A percentile compares a stretch with the other conserved stretches of the same genome.
These are phyloP conservation scores for Barnettozyma californica DNA, from an alignment of 805 yeast species.

Conservation along the genomic window DNA sequence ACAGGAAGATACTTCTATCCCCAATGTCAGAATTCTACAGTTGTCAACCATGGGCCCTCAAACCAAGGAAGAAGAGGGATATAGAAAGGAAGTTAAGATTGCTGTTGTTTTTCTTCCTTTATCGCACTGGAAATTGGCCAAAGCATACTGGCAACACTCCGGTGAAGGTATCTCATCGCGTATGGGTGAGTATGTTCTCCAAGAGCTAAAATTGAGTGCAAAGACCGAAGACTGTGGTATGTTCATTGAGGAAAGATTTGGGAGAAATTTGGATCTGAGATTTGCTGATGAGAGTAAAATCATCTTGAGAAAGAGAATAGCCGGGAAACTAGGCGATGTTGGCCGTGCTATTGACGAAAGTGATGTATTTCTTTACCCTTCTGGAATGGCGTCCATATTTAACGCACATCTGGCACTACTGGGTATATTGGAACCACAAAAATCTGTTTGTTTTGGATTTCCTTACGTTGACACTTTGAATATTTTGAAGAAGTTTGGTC, in stretches of 20 bases:
- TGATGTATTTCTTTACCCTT: constrained; percentile 79
- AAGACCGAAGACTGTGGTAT: constrained; percentile 9
- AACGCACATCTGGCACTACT: constrained; percentile 63
- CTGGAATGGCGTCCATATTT: constrained; percentile 93
- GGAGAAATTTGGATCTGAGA: constrained; percentile 77
- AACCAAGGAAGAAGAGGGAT: constrained; percentile 51
- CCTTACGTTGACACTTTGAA: constrained; percentile 93
- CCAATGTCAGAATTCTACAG: constrained; percentile 60
- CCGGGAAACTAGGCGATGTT: constrained; percentile 39
- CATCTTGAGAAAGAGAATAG: constrained; percentile 70
- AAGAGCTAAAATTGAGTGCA: constrained; percentile 44
- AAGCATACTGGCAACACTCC: constrained; percentile 92
- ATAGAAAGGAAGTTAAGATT: constrained; percentile 60
- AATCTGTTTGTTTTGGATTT: constrained; percentile 91
- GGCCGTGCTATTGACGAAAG: constrained; percentile 33
- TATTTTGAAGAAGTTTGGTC: constrained; percentile 83
- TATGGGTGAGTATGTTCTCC: constrained; percentile 76
- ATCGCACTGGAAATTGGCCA: constrained; percentile 55
- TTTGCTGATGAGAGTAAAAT: constrained; percentile 71
- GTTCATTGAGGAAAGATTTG: constrained; percentile 62
- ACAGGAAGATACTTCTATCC: constrained; percentile 10
- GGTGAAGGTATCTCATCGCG: constrained; percentile 97
- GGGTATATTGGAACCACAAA: constrained; percentile 29
- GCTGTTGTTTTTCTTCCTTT: constrained; percentile 75
- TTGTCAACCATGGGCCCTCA: constrained; percentile 66